Conservation (phyloP, 169 alveolate genomes). For the Plasmodium relictum region DNA sequence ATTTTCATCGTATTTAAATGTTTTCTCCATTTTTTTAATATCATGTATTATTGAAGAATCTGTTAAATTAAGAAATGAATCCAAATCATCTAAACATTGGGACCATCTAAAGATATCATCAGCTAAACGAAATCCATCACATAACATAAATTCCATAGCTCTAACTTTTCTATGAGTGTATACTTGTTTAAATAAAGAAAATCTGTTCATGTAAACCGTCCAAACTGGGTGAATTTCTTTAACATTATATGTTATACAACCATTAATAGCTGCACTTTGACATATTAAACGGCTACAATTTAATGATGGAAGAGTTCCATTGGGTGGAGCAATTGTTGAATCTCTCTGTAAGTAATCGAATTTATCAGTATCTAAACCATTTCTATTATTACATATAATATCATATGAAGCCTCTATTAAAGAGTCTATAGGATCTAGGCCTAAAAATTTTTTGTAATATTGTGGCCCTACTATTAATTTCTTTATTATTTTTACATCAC, state of each 20-base stretch:
- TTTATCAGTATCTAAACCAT: constrained; percentile 93
- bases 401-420: constrained; percentile 89
- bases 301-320: constrained; percentile 66
- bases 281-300: constrained; percentile 76
- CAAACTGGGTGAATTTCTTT: constrained; percentile 84
- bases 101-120: constrained; percentile 74
- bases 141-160: constrained; percentile 87
- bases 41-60: constrained; percentile 67
- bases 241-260: constrained; percentile 80
- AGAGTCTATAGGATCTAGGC: constrained; percentile 79
- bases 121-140: constrained; percentile 80
- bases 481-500: constrained; percentile 55
- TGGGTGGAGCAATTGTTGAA: constrained; percentile 86
- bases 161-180: constrained; percentile 86
- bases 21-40: constrained; percentile 42
- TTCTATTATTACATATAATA: constrained; percentile 91
- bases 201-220: constrained; percentile 86
- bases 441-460: constrained; percentile 23
- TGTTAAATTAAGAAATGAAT: constrained; percentile 55
- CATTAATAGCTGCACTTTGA: constrained; percentile 79
- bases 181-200: constrained; percentile 83
- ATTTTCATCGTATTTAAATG: constrained; percentile 22
- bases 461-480: constrained; percentile 58
- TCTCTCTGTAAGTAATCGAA: constrained; percentile 94
- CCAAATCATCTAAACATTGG: constrained; percentile 55